Conservation (phyloP, 2,329 filamentous ascomycete genomes). For the Oidium heveae region DNA sequence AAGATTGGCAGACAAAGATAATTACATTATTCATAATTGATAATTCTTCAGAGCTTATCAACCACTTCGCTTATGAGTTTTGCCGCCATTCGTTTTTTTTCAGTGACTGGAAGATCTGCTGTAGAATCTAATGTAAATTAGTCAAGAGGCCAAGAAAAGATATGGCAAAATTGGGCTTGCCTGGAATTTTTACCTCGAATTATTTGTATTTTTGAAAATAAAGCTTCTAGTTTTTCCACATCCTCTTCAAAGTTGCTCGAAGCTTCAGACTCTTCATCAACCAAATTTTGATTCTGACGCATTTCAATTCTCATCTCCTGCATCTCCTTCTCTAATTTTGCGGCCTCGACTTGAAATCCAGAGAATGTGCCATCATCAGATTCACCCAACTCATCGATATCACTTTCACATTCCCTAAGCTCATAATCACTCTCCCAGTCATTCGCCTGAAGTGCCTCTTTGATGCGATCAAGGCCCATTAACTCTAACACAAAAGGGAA, state of each 20-base stretch:
- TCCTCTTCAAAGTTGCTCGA: constrained; percentile 16
- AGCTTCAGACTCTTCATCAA: constrained; percentile 4
- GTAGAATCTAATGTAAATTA: too few relatives aligned
- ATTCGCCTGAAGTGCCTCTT: constrained; percentile 38
- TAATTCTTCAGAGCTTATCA: too few relatives aligned
- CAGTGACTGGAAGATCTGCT: too few relatives aligned
- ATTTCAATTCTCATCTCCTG: constrained; percentile 16
- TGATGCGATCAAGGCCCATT: constrained; percentile 29
- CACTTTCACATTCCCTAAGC: constrained; percentile 6
- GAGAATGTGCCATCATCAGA: constrained; percentile 9
- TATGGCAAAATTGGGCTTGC: too few relatives aligned
- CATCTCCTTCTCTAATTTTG: constrained; percentile 17
- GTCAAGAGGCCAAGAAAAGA: too few relatives aligned
- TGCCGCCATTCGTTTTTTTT: too few relatives aligned
- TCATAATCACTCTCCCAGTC: constrained; percentile 28
- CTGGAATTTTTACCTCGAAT: constrained; percentile 16
- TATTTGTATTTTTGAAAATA: constrained; percentile 39
- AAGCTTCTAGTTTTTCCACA: constrained; percentile 31
- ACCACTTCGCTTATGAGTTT: too few relatives aligned
- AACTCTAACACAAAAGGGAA: constrained; percentile 21
- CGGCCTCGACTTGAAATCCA: constrained; percentile 12
- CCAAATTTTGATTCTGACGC: background rate
- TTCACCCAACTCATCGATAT: constrained; percentile 12
- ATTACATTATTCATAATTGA: too few relatives aligned
- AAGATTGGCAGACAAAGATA: too few relatives aligned